Base-by-base conservation (phyloP, 495 filamentous ascomycete genomes). In the Articulospora tetracladia region DNA sequence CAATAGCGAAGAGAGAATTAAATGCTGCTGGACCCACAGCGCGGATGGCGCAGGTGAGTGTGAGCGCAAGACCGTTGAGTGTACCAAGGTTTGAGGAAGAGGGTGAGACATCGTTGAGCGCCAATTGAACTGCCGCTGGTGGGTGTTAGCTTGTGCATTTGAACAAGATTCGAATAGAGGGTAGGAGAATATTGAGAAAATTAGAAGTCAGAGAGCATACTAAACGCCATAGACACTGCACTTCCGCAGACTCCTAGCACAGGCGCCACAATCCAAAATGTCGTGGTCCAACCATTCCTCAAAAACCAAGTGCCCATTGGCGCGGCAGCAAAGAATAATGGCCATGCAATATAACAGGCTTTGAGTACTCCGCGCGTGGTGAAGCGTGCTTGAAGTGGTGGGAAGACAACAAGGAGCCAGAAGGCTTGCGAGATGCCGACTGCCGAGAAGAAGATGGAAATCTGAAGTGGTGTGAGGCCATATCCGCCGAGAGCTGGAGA, bases 211-310 rank as follows among this genome's bases (percentile, higher is more conserved):
- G 71, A 71, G n/a, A n/a, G n/a, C 65, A 56, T 55, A 67, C 65
- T 89, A 63, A 88, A 90, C 2, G 79, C 77, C 85, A 91, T 90
- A 44, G 77, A 80, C 0, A 89, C 81, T 17, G 85, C 86, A 20
- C 78, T 77, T 0, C 83, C 83, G 1, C 82, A 19, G 0, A 73
- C 68, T 26, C 82, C 58, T 8, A 71, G 12, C 0, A 65, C 25
- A 1, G 78, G 77, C 0, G 71, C 68, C 0, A 79, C 36, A n/a
- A 81, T 61, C 85, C 85, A 89, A 62, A 91, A 90, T 0, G 66
- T 53, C 0, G 65, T 70, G 0, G 69, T 67, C 26, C 68, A 64
- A 6, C 67, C 76, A 0, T 67, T 34, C 1, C 79, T 74, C n/a
- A 84, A 65, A 0, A 89, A 71, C 20, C 77, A 4, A 66, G 82